phyloP scores from a whole-genome alignment of 2,329 filamentous ascomycete species.

The Diatrype stigma region DNA sequence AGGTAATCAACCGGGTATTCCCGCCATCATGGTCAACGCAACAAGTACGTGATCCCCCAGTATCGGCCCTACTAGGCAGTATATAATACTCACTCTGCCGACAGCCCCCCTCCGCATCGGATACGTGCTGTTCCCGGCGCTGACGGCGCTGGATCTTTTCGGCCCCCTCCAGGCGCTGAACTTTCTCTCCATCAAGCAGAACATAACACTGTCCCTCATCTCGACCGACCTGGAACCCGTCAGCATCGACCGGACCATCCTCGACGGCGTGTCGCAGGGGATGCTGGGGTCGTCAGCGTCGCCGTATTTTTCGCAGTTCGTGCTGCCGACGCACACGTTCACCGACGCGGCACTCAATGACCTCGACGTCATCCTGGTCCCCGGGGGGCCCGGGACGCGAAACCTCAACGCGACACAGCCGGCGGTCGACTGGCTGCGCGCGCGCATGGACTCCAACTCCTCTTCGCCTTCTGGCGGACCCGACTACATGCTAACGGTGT shows the following conservation, averaged over 20 bases:
- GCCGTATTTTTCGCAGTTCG: slow-evolving; percentile 12
- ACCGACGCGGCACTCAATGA: slow-evolving; percentile 11
- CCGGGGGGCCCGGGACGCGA: slow-evolving; percentile 16
- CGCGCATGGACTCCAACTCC: slow-evolving; percentile 9
- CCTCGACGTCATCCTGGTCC: slow-evolving; percentile 20
- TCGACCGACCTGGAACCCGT: slow-evolving; percentile 17
- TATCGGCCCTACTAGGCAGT: not conserved
- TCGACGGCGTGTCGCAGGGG: slow-evolving; percentile 11
- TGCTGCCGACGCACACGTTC: slow-evolving; percentile 21
- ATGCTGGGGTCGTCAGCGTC: slow-evolving; percentile 8
- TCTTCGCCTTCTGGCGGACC: no score
- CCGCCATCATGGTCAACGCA: slow-evolving; percentile 11
- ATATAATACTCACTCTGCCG: no score
- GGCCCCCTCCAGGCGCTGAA: slow-evolving; percentile 25
- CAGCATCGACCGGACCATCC: slow-evolving; percentile 15
- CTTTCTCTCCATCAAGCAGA: slow-evolving; percentile 16
- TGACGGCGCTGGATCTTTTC: slow-evolving; percentile 26
- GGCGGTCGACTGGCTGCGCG: slow-evolving; percentile 12
- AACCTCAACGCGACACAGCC: slow-evolving; percentile 17
- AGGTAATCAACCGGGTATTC: not conserved
- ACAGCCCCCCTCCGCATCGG: slow-evolving; percentile 20
- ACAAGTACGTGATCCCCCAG: slow-evolving; percentile 5
- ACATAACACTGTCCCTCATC: slow-evolving; percentile 21
- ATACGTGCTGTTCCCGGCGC: slow-evolving; percentile 23
- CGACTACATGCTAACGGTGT: slow-evolving; percentile 14